Base-by-base conservation (phyloP, 148 eudicot species). In the Rhododendron molle region DNA sequence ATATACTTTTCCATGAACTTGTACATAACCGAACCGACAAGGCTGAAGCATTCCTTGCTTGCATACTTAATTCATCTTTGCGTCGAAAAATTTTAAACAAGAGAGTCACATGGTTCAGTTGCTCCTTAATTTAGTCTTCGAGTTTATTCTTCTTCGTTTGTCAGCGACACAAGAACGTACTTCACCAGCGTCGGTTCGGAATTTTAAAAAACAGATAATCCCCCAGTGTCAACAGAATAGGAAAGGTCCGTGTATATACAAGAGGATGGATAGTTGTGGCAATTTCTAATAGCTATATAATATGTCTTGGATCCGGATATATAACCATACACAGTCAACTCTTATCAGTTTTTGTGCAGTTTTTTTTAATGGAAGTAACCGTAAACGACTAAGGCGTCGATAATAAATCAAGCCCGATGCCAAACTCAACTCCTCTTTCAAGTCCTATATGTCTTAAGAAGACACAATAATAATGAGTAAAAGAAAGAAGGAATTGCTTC, bases 1-100 rank as follows among this genome's bases (percentile, higher is more conserved):
- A 81, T 81, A 81, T 81, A 18, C 69, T 54, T 81, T 80, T 54
- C 83, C 69, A 20, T 52, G 69, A 54, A 81, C 69, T 81, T 28
- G 9, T 18, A 81, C 14, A 11, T 23, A 43, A 71, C 83, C 44
- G 54, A 50, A 28, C 43, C 15, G 10, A 80, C 15, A 38, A 40
- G 46, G 69, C 15, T 56, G 44, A 54, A 36, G 3, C 71, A 54
- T 56, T 36, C 71, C 47, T 81, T 81, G 12, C 69, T 81, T 81
- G 28, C 71, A 34, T 34, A 20, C 46, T 40, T 30, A 56, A 34
- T 9, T 52, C 20, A 56, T 52, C 56, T 52, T 0, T 34, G 9
- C 11, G 32, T 65, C 30, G 0, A 62, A 62, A 40, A 3, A 10
- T 65, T 13, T 5, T 36, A 80, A 80, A 80, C 83, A 52, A 38